phyloP scores from a whole-genome alignment of 805 yeast genomes.

The Candida krabiensis region DNA sequence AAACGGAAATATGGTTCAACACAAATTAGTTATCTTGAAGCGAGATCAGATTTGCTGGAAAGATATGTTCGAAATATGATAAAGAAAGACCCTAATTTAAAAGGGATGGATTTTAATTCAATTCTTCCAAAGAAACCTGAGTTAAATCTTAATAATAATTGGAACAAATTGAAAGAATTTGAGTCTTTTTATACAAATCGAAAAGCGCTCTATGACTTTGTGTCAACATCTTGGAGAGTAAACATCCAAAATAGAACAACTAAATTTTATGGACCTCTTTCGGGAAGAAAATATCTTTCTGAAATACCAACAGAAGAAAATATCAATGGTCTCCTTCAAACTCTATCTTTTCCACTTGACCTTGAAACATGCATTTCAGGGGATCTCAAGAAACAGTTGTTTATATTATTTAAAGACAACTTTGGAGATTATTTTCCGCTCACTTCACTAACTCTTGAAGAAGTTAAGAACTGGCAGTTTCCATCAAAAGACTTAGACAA shows the following conservation, averaged over 20 bases:
- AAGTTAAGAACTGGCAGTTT: constrained; percentile 27
- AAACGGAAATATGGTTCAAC: too few relatives aligned
- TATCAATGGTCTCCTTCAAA: constrained; percentile 15
- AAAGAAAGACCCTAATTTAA: constrained; percentile 20
- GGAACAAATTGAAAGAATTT: constrained; percentile 1
- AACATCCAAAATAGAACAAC: constrained; percentile 28
- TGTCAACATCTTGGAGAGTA: constrained; percentile 35
- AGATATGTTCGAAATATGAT: constrained; percentile 26
- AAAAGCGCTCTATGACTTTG: constrained; percentile 33
- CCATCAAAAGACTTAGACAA: constrained; percentile 29
- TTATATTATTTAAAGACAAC: constrained; percentile 22
- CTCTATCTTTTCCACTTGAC: too few relatives aligned
- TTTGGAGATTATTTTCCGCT: constrained; percentile 30
- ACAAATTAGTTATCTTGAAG: too few relatives aligned
- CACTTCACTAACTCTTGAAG: constrained; percentile 22
- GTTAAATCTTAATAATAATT: constrained; percentile 12
- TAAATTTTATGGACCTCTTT: constrained; percentile 37
- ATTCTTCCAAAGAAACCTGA: constrained; percentile 15
- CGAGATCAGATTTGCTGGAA: too few relatives aligned
- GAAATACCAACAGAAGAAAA: constrained; percentile 4
- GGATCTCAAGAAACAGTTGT: constrained; percentile 7
- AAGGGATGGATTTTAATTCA: constrained; percentile 8
- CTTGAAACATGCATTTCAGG: too few relatives aligned
- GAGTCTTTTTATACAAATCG: constrained; percentile 20
- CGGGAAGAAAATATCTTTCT: constrained; percentile 30